phyloP scores from a whole-genome alignment of 306 rosid species.

The Ormosia semicastrata region DNA sequence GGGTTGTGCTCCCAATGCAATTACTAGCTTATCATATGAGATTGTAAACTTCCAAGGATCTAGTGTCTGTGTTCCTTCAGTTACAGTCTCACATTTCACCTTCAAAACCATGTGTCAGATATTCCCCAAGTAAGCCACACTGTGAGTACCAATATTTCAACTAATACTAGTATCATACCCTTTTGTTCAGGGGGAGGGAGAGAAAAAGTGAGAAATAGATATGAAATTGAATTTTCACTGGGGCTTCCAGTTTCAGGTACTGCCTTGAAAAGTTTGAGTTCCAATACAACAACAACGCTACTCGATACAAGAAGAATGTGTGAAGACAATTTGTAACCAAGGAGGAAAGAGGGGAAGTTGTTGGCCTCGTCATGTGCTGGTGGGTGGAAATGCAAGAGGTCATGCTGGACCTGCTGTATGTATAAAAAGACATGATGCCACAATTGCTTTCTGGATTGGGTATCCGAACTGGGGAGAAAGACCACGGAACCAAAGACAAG shows the following conservation, averaged over 20 bases:
- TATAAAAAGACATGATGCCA: no score
- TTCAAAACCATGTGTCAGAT: slow-evolving; percentile 42
- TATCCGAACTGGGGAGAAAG: no score
- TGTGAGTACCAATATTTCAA: slow-evolving; percentile 9
- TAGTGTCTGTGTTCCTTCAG: slow-evolving; percentile 50
- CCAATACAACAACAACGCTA: background rate
- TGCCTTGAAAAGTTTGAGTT: background rate
- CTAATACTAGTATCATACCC: slow-evolving; percentile 11
- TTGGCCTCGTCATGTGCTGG: no score
- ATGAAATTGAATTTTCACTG: background rate
- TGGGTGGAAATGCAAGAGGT: no score
- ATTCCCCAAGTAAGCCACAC: slow-evolving; percentile 18
- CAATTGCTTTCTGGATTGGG: no score
- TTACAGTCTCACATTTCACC: slow-evolving; percentile 86
- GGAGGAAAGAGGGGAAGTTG: no score
- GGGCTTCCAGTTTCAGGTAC: background rate
- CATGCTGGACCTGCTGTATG: no score
- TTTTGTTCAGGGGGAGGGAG: background rate
- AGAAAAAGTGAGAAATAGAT: background rate
- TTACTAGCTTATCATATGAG: slow-evolving; percentile 81
- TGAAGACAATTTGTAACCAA: no score
- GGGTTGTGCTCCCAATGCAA: slow-evolving; percentile 84
- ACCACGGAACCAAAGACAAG: no score
- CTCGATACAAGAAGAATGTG: no score
- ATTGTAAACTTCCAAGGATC: slow-evolving; percentile 86